phyloP scores from a whole-genome alignment of 805 yeast genomes.

The Metschnikowia hibisci region DNA sequence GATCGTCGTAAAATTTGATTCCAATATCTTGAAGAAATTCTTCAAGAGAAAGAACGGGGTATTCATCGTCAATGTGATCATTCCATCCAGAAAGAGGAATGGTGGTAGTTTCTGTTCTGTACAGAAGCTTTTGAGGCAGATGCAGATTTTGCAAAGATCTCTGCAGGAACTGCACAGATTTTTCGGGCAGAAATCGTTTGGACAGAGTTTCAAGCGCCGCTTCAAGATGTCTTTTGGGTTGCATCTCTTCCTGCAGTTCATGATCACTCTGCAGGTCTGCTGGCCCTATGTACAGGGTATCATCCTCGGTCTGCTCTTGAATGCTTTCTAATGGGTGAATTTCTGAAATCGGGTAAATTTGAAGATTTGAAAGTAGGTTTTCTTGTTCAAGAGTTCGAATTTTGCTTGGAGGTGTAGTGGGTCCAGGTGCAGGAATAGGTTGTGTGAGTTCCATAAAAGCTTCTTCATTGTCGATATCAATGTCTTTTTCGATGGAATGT shows the following conservation, averaged over 20 bases:
- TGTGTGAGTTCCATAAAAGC: conserved; percentile 26
- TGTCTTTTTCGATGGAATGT: no score
- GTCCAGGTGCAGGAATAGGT: conserved; percentile 8
- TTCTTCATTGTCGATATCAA: conserved; percentile 9
- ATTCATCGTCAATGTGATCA: conserved; percentile 20
- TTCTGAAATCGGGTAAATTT: no score
- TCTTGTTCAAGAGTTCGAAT: no score
- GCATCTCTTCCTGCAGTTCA: not conserved
- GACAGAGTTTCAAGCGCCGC: conserved; percentile 1
- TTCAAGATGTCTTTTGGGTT: not conserved
- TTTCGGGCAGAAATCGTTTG: conserved; percentile 2
- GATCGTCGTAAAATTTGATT: conserved; percentile 44
- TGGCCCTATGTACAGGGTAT: not conserved
- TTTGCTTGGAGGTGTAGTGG: not conserved
- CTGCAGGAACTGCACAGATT: not conserved
- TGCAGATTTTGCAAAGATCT: no score
- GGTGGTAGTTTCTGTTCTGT: conserved; percentile 5
- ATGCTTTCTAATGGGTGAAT: not conserved
- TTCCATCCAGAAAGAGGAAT: conserved; percentile 9
- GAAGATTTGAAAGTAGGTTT: no score
- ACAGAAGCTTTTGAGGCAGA: not conserved
- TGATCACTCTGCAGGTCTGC: not conserved
- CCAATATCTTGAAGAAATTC: conserved; percentile 39
- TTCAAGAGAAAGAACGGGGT: conserved; percentile 32
- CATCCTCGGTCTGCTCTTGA: not conserved